Evolutionary conservation across 1,284 basidiomycete species (phyloP).

Genomic region (Sporisorium exsertum): DNA sequence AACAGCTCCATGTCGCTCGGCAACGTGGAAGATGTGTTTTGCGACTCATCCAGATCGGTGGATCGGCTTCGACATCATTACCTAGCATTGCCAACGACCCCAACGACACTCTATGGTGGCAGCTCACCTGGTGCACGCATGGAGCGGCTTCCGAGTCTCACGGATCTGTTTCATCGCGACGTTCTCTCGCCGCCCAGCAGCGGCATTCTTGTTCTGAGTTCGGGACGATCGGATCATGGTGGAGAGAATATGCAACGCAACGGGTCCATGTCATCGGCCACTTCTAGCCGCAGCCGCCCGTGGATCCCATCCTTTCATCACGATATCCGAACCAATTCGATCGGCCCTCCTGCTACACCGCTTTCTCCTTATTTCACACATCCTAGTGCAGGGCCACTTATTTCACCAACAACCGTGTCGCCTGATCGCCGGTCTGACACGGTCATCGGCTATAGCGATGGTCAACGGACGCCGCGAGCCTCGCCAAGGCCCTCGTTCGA

Average conservation of each 20-base stretch:
- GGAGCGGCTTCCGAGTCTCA: conserved; percentile 41
- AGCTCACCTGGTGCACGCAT: conserved; percentile 22
- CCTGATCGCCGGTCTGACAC: conserved; percentile 1
- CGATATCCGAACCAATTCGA: conserved; percentile 11
- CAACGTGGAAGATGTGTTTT: conserved; percentile 44
- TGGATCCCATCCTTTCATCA: conserved; percentile 27
- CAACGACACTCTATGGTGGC: conserved; percentile 22
- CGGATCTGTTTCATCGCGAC: conserved; percentile 37
- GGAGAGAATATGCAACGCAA: conserved; percentile 20
- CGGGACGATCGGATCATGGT: conserved; percentile 14
- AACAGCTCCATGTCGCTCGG: conserved; percentile 49
- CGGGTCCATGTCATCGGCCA: conserved; percentile 30
- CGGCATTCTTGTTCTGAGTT: conserved; percentile 9
- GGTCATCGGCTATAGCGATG: conserved; percentile 8
- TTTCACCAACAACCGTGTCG: conserved; percentile 17
- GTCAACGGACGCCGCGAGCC: conserved; percentile 33
- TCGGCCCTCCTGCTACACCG: conserved; percentile 39
- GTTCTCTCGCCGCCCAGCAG: conserved; percentile 39
- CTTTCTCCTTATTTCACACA: conserved; percentile 31
- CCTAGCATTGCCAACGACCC: conserved; percentile 27
- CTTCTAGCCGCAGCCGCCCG: conserved; percentile 11
- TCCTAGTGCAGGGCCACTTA: background rate
- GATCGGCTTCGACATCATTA: conserved; percentile 41
- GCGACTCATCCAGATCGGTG: conserved; percentile 28
- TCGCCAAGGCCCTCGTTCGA: conserved; percentile 15